These are phyloP conservation scores for Kazachstania martiniae DNA, from an alignment of 805 yeast species.

Conservation along the genomic window DNA sequence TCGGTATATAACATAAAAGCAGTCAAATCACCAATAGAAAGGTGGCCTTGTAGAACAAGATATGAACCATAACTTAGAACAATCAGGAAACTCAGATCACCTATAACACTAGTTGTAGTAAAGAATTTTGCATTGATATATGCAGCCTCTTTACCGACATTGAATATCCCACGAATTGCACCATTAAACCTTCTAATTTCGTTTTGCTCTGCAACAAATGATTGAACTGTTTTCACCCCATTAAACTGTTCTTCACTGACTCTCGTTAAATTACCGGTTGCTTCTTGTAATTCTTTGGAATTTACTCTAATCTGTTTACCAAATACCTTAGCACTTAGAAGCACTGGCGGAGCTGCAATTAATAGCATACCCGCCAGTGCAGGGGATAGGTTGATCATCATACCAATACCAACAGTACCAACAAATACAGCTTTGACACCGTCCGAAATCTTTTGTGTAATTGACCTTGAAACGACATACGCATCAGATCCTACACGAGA, in stretches of 20 bases:
- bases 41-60: constrained; percentile 61
- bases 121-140: constrained; percentile 64
- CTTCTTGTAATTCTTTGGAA: constrained; percentile 72
- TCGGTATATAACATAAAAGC: constrained; percentile 92
- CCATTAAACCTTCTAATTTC: constrained; percentile 69
- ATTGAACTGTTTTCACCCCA: constrained; percentile 81
- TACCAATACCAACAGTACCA: constrained; percentile 75
- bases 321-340: constrained; percentile 66
- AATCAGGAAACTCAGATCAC: constrained; percentile 71
- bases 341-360: constrained; percentile 69
- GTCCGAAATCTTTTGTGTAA: constrained; percentile 86
- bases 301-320: constrained; percentile 72
- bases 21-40: constrained; percentile 83
- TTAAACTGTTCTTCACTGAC: constrained; percentile 88
- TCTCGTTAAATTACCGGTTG: constrained; percentile 76
- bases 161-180: constrained; percentile 56
- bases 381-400: constrained; percentile 83
- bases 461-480: constrained; percentile 74
- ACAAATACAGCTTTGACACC: constrained; percentile 76
- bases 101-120: constrained; percentile 70
- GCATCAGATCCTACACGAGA: constrained; percentile 86
- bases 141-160: constrained; percentile 72
- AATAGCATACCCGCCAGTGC: constrained; percentile 73
- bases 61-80: constrained; percentile 73
- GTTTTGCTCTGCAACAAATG: constrained; percentile 77